phyloP scores from a whole-genome alignment of 2,329 filamentous ascomycete genomes.

The Fonsecaea monophora region DNA sequence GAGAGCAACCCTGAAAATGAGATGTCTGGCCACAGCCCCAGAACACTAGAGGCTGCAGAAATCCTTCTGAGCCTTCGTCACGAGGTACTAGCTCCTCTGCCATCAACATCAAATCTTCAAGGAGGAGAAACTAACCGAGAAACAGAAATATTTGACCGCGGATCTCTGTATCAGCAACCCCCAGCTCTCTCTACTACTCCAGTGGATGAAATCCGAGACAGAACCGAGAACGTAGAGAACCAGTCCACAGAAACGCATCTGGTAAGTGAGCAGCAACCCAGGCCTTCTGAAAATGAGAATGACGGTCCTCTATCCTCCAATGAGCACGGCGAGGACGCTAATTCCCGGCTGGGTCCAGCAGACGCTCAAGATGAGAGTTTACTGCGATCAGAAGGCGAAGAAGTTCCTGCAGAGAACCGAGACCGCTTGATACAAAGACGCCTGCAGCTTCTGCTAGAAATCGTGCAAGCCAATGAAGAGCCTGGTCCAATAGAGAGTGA shows the following conservation, averaged over 20 bases:
- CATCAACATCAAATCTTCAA: not conserved
- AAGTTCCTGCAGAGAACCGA: not conserved
- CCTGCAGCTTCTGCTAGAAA: not conserved
- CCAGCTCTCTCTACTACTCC: too few relatives aligned
- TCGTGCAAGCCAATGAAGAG: not conserved
- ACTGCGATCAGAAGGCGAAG: not conserved
- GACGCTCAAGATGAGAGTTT: not conserved
- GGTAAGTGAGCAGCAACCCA: not conserved
- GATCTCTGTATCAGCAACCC: not conserved
- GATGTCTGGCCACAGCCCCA: not conserved
- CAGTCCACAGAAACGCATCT: not conserved
- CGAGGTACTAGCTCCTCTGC: not conserved
- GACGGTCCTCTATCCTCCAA: not conserved
- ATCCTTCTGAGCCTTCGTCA: not conserved
- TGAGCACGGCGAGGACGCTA: not conserved
- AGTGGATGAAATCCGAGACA: too few relatives aligned
- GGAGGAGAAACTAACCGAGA: not conserved
- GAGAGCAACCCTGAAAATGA: not conserved
- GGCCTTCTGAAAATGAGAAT: not conserved
- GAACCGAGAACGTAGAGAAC: too few relatives aligned
- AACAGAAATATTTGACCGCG: not conserved
- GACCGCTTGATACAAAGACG: not conserved
- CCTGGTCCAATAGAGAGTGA: not conserved
- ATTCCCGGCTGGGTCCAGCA: not conserved
- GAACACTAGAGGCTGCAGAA: not conserved